Conservation (phyloP, 2,329 filamentous ascomycete genomes). For the Aspergillus hiratsukae region DNA sequence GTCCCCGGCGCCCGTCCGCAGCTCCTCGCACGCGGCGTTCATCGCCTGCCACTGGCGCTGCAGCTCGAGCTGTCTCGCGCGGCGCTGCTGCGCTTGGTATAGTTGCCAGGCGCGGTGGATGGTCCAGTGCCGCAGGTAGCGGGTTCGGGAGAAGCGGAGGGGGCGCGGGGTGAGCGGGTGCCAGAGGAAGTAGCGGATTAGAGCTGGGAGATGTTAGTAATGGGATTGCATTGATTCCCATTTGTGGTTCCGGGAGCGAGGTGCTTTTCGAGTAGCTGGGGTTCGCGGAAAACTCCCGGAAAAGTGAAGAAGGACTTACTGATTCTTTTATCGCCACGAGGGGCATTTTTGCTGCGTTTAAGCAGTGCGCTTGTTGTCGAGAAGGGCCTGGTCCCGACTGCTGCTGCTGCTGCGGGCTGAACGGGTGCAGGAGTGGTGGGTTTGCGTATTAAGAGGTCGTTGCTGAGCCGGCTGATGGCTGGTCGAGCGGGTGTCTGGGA, state of each 20-base stretch:
- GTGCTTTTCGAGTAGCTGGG: no score
- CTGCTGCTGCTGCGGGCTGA: slow-evolving; percentile 13
- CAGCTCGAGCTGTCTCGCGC: slow-evolving; percentile 63
- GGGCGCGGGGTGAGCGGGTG: slow-evolving; percentile 68
- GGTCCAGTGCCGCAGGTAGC: slow-evolving; percentile 93
- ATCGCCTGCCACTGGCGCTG: slow-evolving; percentile 79
- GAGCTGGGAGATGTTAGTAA: slow-evolving; percentile 38
- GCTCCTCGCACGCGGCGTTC: slow-evolving; percentile 77
- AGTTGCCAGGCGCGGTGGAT: slow-evolving; percentile 95
- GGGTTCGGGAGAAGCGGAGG: slow-evolving; percentile 81
- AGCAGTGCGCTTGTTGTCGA: slow-evolving; percentile 36
- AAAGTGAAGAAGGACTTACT: slow-evolving; percentile 32
- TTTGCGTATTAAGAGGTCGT: slow-evolving; percentile 12
- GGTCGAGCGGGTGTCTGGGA: slow-evolving; percentile 28
- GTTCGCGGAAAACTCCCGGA: background rate
- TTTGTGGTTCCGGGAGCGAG: slow-evolving; percentile 1
- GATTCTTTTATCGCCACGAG: slow-evolving; percentile 38
- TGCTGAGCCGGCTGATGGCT: slow-evolving; percentile 11
- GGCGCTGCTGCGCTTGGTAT: slow-evolving; percentile 65
- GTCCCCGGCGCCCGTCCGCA: slow-evolving; percentile 53
- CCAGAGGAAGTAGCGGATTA: slow-evolving; percentile 66
- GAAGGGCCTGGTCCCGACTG: slow-evolving; percentile 24
- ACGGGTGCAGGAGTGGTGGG: slow-evolving; percentile 19
- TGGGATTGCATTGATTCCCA: slow-evolving; percentile 10
- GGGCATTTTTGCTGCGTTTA: slow-evolving; percentile 35